Evolutionary conservation across 1,284 basidiomycete genomes (phyloP).

Genomic region (Stygiomarasmius scandens): DNA sequence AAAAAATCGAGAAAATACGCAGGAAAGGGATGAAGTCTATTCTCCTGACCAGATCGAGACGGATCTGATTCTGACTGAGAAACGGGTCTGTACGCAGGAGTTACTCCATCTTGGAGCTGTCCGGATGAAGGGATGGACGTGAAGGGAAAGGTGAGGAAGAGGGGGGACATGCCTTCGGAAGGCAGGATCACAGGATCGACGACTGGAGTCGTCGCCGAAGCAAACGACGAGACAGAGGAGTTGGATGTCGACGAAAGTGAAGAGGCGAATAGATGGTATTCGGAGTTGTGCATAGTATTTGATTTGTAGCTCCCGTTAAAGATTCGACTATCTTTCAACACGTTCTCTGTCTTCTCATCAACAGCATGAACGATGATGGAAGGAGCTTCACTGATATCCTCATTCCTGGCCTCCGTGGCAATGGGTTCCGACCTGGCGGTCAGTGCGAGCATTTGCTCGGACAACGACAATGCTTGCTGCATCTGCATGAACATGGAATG

Average conservation of each 20-base stretch:
- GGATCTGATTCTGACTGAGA: background rate
- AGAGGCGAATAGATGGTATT: too few species aligned
- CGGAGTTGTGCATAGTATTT: too few species aligned
- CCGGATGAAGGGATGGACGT: background rate
- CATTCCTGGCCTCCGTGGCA: too few species aligned
- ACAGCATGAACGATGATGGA: too few species aligned
- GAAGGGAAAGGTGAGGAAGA: background rate
- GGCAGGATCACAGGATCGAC: background rate
- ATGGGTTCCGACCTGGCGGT: too few species aligned
- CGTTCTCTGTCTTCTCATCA: too few species aligned
- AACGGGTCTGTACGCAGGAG: background rate
- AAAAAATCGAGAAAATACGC: background rate
- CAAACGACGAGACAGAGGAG: too few species aligned
- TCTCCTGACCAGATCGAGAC: background rate
- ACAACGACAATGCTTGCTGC: background rate
- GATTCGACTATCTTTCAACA: too few species aligned
- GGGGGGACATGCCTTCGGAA: background rate
- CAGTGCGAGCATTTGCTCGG: background rate
- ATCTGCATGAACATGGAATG: background rate
- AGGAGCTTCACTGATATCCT: too few species aligned
- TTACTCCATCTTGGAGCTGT: background rate
- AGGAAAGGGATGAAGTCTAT: background rate
- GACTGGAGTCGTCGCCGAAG: background rate
- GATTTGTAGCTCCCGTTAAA: too few species aligned
- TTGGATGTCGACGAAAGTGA: too few species aligned